Evolutionary conservation across 2,329 filamentous ascomycete genomes (phyloP).

Genomic region (Coleophoma crateriformis): DNA sequence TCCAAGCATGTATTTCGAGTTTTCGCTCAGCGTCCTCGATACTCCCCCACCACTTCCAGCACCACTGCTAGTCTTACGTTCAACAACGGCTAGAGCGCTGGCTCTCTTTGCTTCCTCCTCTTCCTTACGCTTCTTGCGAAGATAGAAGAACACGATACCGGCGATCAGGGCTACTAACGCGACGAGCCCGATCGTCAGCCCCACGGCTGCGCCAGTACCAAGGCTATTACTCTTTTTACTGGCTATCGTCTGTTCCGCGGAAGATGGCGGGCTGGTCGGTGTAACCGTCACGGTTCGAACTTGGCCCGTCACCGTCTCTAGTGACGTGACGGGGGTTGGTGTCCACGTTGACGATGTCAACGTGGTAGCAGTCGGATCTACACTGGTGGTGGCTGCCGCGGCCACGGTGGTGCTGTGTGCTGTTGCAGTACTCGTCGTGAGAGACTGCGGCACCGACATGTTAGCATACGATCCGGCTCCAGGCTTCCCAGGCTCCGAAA

Average conservation of each 20-base stretch:
- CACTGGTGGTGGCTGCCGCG: conserved; percentile 2
- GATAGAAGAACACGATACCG: conserved; percentile 34
- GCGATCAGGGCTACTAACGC: conserved; percentile 34
- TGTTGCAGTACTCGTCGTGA: neutral
- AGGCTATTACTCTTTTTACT: conserved; percentile 24
- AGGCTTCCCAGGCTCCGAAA: neutral
- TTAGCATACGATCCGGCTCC: conserved; percentile 2
- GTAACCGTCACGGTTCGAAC: conserved; percentile 50
- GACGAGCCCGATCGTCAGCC: conserved; percentile 47
- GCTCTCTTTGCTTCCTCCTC: conserved; percentile 33
- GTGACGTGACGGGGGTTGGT: conserved; percentile 28
- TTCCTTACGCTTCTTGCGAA: conserved; percentile 36
- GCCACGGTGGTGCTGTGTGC: conserved; percentile 1
- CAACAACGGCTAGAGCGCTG: conserved; percentile 9
- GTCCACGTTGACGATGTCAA: conserved; percentile 24
- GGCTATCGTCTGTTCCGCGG: conserved; percentile 5
- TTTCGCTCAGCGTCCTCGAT: conserved; percentile 27
- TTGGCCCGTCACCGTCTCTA: conserved; percentile 51
- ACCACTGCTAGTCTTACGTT: conserved; percentile 15
- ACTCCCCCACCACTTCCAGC: conserved; percentile 18
- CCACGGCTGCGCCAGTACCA: conserved; percentile 42
- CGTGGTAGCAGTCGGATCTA: conserved; percentile 13
- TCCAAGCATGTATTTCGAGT: conserved; percentile 27
- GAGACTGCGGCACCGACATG: too few species aligned
- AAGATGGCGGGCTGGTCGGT: conserved; percentile 31